phyloP scores from a whole-genome alignment of 1,284 basidiomycete species.

The Heterobasidion annosum region DNA sequence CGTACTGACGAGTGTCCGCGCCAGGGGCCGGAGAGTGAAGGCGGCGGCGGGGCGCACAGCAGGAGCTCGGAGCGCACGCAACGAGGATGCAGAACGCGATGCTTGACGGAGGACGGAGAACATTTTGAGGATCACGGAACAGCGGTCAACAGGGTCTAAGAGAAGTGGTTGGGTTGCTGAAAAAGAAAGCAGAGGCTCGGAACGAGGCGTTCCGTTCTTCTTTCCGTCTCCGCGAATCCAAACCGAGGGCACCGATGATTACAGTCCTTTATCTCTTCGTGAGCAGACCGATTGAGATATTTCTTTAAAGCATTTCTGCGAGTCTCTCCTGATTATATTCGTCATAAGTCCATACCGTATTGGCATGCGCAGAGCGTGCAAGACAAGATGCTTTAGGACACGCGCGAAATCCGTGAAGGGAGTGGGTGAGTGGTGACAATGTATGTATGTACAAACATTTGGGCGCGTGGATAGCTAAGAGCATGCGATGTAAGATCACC shows the following conservation, averaged over 20 bases:
- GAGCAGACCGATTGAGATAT: too few species aligned
- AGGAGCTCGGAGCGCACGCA: slow-evolving; percentile 16
- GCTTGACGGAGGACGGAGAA: slow-evolving; percentile 17
- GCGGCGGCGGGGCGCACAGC: slow-evolving; percentile 11
- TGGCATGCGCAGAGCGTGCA: too few species aligned
- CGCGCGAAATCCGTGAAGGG: neutral
- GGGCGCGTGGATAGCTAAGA: neutral
- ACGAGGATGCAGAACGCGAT: slow-evolving; percentile 16
- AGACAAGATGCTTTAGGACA: neutral
- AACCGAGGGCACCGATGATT: neutral
- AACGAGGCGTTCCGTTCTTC: too few species aligned
- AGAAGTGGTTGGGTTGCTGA: too few species aligned
- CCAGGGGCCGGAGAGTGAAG: slow-evolving; percentile 7
- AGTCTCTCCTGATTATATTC: too few species aligned
- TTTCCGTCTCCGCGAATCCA: neutral
- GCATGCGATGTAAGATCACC: neutral
- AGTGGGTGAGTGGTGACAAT: neutral
- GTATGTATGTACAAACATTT: neutral
- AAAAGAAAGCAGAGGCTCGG: neutral
- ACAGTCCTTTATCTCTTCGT: too few species aligned
- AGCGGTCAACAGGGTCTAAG: neutral
- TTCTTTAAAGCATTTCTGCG: too few species aligned
- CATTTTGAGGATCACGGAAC: neutral
- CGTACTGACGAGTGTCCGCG: slow-evolving; percentile 30
- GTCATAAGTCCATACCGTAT: too few species aligned